Evolutionary conservation across 768 basidiomycete species (phyloP), one percentile per base, ranked within the genome.

Genomic region (Leccinum subtestaceum): DNA sequence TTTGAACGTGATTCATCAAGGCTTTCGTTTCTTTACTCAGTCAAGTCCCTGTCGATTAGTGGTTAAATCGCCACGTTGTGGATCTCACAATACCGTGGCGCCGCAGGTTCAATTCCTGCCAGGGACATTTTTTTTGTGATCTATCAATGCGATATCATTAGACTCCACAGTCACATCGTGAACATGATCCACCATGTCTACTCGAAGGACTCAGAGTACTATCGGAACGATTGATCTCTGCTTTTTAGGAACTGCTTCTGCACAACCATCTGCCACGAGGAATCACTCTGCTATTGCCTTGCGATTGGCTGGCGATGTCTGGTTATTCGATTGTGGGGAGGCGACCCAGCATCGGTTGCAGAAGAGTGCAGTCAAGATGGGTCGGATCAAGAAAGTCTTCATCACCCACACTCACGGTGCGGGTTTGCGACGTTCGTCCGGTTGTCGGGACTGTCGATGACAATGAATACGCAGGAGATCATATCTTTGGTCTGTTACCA

Each of bases 381-480:
- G 90, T 31, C 86, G 72, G 67, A 87, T 94, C 51, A 80, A 82
- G 59, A 93, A 92, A 71, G 83, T 95, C 27, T 93, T 94, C 70
- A 85, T 95, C 60, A 94, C 93, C 1, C 93, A 95, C 74, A 89
- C 89, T 0, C 93, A 95, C 74, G 92, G 93, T 91, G 57, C 36
- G 63, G 50, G 12, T 27, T 48, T 32, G 3, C 11, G 27, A 29
- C 27, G 11, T 53, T 49, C 45, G 11, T 52, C 17, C 43, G 3
- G n/a, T 23, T 19, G 19, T 53, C 25, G 11, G 38, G 11, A 12
- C 19, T 31, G 17, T n/a, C 9, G 48, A 29, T 61, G 46, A 57
- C 27, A 25, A 34, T 25, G 32, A 51, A 36, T 60, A n/a, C 7
- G 32, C 66, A 92, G 91, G 91, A 3, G 89, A 92, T 72, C 90